Base-by-base conservation (phyloP, 75 land plant genomes). In the Pseudotsuga menziesii region DNA sequence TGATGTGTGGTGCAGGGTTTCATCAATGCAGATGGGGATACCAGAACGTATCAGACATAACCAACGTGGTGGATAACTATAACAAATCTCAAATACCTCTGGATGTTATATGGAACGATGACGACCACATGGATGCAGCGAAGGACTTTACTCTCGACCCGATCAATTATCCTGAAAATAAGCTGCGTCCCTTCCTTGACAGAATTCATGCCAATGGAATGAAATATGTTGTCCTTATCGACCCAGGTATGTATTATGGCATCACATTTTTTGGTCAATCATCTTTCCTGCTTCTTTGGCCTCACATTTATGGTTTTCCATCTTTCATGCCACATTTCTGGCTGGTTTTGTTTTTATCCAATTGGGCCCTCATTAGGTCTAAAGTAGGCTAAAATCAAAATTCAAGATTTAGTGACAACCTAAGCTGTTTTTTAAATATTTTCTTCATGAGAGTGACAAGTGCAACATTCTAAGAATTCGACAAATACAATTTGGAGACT, bases 1-100 rank as follows among this genome's bases (percentile, higher is more conserved):
- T 48, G 54, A 48, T 48, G 54, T 11, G 54, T 81, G 76, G 72
- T 75, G 23, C 76, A 94, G 96, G 98, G 26, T 94, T 94, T 78
- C 96, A 94, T 78, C 98, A 93, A 78, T 94, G 98, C 75, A 76
- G 91, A 71, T 94, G 88, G 86, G 98, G 96, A 23, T 94, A 93
- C 79, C 83, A 86, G 60, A 91, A 93, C 72, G 73, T 94, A 2
- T 82, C 88, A 0, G 90, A 85, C 2, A 85, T 94, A 19, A 87
- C 86, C 79, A 83, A 77, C 55, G 98, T 94, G 2, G 96, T 93
- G 17, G 88, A 81, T 11, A 84, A 77, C 58, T 94, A 91, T 82
- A 77, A 81, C 39, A 80, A 81, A 44, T 86, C 93, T 1, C 69
- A 85, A 16, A 93, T 94, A 72, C 98, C 98, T 1, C 86, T 94